These are phyloP conservation scores for Xylariaceae sp. DNA, from an alignment of 2,329 filamentous ascomycete species.

Conservation along the genomic window DNA sequence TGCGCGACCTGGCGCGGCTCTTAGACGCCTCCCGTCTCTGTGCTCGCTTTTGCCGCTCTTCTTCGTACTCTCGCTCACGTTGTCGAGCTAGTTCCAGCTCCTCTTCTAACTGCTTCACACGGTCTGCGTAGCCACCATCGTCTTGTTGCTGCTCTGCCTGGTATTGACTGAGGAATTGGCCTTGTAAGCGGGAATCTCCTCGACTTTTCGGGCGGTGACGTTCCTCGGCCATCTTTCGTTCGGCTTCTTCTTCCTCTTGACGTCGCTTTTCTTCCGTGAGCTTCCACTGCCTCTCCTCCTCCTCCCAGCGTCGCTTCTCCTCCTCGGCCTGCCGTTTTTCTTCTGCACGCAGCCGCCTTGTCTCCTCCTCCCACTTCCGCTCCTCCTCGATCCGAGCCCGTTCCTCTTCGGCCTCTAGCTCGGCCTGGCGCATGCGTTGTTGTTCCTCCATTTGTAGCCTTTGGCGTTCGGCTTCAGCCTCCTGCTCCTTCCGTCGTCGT, in stretches of 20 bases:
- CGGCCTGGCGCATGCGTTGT: slow-evolving; percentile 40
- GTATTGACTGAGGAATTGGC: slow-evolving; percentile 85
- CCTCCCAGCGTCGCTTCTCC: slow-evolving; percentile 71
- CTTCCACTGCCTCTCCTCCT: slow-evolving; percentile 73
- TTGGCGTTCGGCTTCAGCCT: slow-evolving; percentile 57
- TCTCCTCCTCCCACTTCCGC: slow-evolving; percentile 62
- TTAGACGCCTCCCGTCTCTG: slow-evolving; percentile 24
- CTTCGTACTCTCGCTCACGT: slow-evolving; percentile 60
- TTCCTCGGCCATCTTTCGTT: slow-evolving; percentile 63
- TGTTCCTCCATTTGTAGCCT: slow-evolving; percentile 51
- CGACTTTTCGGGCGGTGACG: slow-evolving; percentile 55
- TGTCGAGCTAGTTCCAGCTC: slow-evolving; percentile 59
- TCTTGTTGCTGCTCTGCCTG: slow-evolving; percentile 60
- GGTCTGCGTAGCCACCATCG: slow-evolving; percentile 52
- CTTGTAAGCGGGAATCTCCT: slow-evolving; percentile 67
- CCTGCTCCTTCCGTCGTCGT: slow-evolving; percentile 53
- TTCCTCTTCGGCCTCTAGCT: slow-evolving; percentile 56
- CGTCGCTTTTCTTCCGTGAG: slow-evolving; percentile 68
- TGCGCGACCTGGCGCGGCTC: slow-evolving; percentile 37
- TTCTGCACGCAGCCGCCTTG: slow-evolving; percentile 53
- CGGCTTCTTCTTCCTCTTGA: slow-evolving; percentile 68
- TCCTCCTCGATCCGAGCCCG: slow-evolving; percentile 60
- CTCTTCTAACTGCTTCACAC: slow-evolving; percentile 77
- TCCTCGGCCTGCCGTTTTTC: slow-evolving; percentile 61
- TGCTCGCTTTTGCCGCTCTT: slow-evolving; percentile 49